Evolutionary conservation across 139 green algal genomes (phyloP).

Genomic region (Haematococcus sp.): DNA sequence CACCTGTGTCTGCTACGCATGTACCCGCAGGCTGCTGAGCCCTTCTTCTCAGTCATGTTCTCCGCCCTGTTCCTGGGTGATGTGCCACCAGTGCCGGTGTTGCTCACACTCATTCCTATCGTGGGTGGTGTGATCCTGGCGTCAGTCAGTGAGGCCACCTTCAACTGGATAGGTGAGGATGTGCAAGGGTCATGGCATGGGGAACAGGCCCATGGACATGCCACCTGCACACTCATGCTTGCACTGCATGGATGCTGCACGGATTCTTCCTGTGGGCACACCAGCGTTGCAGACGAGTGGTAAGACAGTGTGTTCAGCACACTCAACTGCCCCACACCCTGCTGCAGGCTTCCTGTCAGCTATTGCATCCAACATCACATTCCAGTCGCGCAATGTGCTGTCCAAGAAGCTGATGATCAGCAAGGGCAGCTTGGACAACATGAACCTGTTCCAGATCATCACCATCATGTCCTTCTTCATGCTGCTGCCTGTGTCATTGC

Average conservation of each 20-base stretch:
- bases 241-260: no score
- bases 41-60: conserved; percentile 94
- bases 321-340: no score
- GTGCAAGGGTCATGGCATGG: background rate
- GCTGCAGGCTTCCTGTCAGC: conserved; percentile 74
- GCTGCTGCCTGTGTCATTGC: conserved; percentile 60
- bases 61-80: conserved; percentile 83
- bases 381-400: conserved; percentile 93
- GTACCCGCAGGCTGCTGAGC: conserved; percentile 45
- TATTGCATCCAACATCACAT: conserved; percentile 93
- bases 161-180: conserved; percentile 72
- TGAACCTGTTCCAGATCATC: conserved; percentile 95
- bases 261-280: no score
- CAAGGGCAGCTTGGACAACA: conserved; percentile 76
- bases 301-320: no score
- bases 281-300: no score
- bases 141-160: conserved; percentile 74
- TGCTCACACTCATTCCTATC: conserved; percentile 87
- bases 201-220: no score
- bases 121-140: conserved; percentile 87
- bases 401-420: conserved; percentile 95
- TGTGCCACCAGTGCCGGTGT: conserved; percentile 54
- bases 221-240: no score
- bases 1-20: no score
- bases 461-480: conserved; percentile 87